Evolutionary conservation across 2,329 filamentous ascomycete species (phyloP), one percentile per base, ranked within the genome.

Genomic region (Xylaria sp.): DNA sequence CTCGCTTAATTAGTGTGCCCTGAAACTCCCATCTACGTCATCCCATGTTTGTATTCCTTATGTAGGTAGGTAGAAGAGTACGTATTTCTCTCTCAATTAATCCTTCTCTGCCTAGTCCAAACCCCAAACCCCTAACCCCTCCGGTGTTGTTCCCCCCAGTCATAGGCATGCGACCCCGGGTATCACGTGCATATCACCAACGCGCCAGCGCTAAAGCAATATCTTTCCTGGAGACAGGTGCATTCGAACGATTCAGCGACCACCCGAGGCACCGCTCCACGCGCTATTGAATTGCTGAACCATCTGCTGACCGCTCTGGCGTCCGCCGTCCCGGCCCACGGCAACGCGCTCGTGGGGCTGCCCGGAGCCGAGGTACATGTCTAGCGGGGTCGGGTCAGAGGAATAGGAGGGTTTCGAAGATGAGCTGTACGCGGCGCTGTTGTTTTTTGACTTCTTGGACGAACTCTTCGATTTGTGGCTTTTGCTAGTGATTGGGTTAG

Each of bases 261-360:
- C 2, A 18, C 51, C 39, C 18, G 62, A 66, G 39, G 64, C 67
- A 8, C 51, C 20, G 6, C 31, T 49, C 67, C 67, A 70, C 9
- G 52, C 15, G 18, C 7, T 48, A 8, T 68, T 23, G 60, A 61
- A 71, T 18, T 68, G n/a, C 55, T 64, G 54, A 25, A 69, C n/a
- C 59, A 57, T 49, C 33, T 69, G 46, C 9, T 52, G 15, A 1
- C 70, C 65, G 23, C 54, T 57, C 15, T 61, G 43, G 25, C 68
- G 62, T 39, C 62, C 39, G 23, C 25, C 48, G 20, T 10, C 10
- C 25, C 2, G 23, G 6, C 60, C 60, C 25, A 63, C 18, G 2
- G 65, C 63, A 33, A 62, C 25, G 48, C 49, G 65, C 60, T 72
- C 66, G 46, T 70, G 51, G 2, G 62, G 13, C 43, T 68, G 51